Conservation (phyloP, 805 yeast species). For the Cyberlindnera veronae region DNA sequence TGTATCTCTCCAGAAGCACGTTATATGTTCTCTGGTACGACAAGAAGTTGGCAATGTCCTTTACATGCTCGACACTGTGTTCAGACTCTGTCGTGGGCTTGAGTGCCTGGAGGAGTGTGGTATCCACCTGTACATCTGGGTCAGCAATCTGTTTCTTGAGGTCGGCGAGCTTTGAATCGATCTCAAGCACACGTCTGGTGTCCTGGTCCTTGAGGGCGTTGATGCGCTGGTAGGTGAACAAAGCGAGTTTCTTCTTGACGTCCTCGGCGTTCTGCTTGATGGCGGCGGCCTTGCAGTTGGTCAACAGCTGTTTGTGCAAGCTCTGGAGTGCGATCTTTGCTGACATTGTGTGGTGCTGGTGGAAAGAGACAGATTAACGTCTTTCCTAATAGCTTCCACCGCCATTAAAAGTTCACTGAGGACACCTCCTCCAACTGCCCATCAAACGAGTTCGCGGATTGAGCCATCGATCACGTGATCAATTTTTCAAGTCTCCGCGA, state of each 20-base stretch:
- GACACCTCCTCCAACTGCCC: no score
- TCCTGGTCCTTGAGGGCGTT: constrained; percentile 25
- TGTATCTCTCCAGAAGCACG: constrained; percentile 78
- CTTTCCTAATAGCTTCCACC: constrained; percentile 6
- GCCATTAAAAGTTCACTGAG: no score
- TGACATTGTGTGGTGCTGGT: no score
- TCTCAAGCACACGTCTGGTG: constrained; percentile 17
- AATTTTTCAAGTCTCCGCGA: background rate
- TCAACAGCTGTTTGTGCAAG: constrained; percentile 23
- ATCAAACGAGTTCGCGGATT: no score
- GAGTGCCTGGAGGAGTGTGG: constrained; percentile 13
- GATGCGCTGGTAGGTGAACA: constrained; percentile 25
- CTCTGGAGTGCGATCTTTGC: constrained; percentile 16
- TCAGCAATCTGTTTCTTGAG: constrained; percentile 19
- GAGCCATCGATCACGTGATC: background rate
- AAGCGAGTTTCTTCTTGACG: constrained; percentile 24
- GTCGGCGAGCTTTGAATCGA: constrained; percentile 19
- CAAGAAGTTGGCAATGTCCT: constrained; percentile 61
- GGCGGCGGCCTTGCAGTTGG: constrained; percentile 22
- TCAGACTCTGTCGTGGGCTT: constrained; percentile 14
- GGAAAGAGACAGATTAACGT: no score
- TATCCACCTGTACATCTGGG: constrained; percentile 18
- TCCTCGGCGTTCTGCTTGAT: constrained; percentile 26
- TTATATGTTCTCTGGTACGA: constrained; percentile 72
- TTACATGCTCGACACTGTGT: constrained; percentile 38